A percentile compares a stretch with the other conserved stretches of the same genome.
Evolutionary conservation across 208 protist species (phyloP).

Genomic region (Trichomonas tenax): DNA sequence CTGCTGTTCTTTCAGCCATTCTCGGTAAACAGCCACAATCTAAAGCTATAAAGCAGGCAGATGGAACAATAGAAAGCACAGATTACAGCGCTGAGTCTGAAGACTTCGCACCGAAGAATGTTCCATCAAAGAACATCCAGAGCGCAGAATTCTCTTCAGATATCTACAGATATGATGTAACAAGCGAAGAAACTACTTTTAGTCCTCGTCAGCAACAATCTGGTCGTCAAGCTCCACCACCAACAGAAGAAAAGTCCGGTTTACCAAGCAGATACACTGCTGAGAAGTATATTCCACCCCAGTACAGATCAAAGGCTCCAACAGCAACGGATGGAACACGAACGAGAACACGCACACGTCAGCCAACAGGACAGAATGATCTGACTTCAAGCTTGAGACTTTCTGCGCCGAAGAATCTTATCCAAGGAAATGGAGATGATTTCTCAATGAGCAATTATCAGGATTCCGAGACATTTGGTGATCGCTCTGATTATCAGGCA

Average conservation of each 20-base stretch:
- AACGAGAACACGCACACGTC: no score
- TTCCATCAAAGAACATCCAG: background rate
- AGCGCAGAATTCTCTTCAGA: background rate
- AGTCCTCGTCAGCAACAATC: no score
- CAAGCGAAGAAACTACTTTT: background rate
- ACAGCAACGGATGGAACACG: no score
- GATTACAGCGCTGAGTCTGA: background rate
- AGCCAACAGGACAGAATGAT: no score
- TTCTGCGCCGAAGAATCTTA: no score
- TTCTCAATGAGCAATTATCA: no score
- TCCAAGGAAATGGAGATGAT: no score
- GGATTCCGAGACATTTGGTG: no score
- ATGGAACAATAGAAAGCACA: background rate
- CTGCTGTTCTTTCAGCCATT: background rate
- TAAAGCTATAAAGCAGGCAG: background rate
- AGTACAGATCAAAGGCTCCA: no score
- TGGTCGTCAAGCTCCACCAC: background rate
- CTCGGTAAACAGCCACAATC: background rate
- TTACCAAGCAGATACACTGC: background rate
- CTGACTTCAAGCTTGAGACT: no score
- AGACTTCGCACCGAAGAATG: background rate
- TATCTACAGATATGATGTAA: background rate
- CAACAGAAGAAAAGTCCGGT: background rate
- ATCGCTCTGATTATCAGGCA: no score
- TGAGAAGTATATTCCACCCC: background rate